Percentiles rank a stretch among this genome's conserved stretches.
phyloP scores from a whole-genome alignment of 371 early-diverging fungal genomes.

The Haplosporangium sp. region DNA sequence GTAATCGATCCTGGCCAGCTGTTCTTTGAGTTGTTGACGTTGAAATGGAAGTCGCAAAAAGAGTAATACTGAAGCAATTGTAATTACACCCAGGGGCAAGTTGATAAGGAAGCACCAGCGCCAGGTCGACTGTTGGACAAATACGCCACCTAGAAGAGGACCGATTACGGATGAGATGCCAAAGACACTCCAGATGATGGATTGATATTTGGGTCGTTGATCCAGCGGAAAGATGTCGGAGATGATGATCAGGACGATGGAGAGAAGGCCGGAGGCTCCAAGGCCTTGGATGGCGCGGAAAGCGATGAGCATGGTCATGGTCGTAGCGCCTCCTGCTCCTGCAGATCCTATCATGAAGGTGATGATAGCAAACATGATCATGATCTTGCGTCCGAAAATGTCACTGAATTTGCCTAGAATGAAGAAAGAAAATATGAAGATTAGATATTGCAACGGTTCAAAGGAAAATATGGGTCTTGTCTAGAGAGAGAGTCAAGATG shows the following conservation, averaged over 20 bases:
- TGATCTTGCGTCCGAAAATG: slow-evolving; percentile 72
- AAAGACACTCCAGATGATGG: slow-evolving; percentile 69
- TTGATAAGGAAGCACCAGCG: slow-evolving; percentile 71
- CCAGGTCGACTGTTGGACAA: slow-evolving; percentile 60
- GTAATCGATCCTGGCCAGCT: slow-evolving; percentile 65
- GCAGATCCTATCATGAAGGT: slow-evolving; percentile 65
- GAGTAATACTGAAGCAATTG: slow-evolving; percentile 58
- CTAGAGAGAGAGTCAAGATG: background rate
- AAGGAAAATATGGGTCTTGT: too few species aligned
- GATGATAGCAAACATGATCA: slow-evolving; percentile 58
- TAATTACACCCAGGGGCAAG: slow-evolving; percentile 63
- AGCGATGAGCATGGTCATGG: slow-evolving; percentile 74
- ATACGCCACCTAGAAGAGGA: slow-evolving; percentile 63
- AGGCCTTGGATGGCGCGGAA: slow-evolving; percentile 70
- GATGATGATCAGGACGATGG: slow-evolving; percentile 78
- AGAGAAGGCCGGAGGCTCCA: slow-evolving; percentile 82
- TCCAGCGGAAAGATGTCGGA: slow-evolving; percentile 76
- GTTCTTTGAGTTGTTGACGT: slow-evolving; percentile 54
- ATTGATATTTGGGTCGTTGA: slow-evolving; percentile 75
- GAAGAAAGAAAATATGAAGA: background rate
- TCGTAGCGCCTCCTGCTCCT: slow-evolving; percentile 64
- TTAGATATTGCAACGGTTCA: background rate
- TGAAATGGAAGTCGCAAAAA: slow-evolving; percentile 63
- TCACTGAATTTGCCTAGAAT: slow-evolving; percentile 61
- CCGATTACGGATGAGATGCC: slow-evolving; percentile 69